These are phyloP conservation scores for Pestalotiopsis sp. DNA, from an alignment of 2,329 filamentous ascomycete species.

Conservation along the genomic window DNA sequence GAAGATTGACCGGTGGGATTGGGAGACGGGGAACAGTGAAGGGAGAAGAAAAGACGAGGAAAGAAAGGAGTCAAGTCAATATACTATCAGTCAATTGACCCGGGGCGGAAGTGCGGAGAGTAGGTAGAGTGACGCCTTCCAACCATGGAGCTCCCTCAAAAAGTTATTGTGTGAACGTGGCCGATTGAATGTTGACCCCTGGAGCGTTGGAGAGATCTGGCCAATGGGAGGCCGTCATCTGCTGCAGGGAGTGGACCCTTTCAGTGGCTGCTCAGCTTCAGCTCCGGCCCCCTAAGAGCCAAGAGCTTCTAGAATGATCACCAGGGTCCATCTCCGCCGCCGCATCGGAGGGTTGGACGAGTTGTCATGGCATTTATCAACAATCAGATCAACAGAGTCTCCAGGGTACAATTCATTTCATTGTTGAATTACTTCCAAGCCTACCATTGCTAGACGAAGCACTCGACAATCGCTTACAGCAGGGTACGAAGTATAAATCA, in stretches of 20 bases:
- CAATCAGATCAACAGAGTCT: not conserved
- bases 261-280: not conserved
- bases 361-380: not conserved
- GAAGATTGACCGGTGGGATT: conserved; percentile 5
- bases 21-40: not conserved
- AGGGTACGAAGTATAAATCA: not conserved
- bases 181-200: conserved; percentile 9
- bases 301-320: not conserved
- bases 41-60: conserved; percentile 10
- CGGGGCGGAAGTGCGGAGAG: conserved; percentile 4
- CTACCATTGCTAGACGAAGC: not conserved
- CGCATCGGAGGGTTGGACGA: not conserved
- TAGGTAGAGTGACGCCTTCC: not conserved
- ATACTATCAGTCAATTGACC: not conserved
- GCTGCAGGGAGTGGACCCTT: not conserved
- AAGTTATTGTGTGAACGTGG: conserved; percentile 19
- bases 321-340: not conserved
- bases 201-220: not conserved
- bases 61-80: not conserved
- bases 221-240: conserved; percentile 2
- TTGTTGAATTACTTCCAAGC: not conserved
- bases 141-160: conserved; percentile 3
- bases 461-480: not conserved
- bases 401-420: too few species aligned
- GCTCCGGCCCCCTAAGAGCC: not conserved